Conservation (phyloP, 768 basidiomycete genomes). For the Suillus subaureus region DNA sequence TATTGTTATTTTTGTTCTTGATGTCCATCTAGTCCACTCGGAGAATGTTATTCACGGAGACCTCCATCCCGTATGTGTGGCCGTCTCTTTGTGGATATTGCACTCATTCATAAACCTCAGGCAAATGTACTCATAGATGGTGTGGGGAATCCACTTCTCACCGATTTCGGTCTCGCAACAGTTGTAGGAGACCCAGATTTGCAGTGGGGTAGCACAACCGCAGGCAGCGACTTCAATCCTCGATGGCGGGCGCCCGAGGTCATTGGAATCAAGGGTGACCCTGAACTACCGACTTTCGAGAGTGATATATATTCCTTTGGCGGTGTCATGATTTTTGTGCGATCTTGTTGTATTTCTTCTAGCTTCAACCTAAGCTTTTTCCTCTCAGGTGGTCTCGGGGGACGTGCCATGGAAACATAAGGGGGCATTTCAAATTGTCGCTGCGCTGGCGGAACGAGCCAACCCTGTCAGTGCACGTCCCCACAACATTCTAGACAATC, state of each 20-base stretch:
- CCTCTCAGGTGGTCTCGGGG: background rate
- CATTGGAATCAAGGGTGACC: background rate
- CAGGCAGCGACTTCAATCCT: background rate
- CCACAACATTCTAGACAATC: too few species aligned
- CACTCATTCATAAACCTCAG: background rate
- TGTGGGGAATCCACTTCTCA: background rate
- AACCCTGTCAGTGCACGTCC: too few species aligned
- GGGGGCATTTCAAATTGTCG: too few species aligned
- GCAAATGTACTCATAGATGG: background rate
- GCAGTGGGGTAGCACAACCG: background rate
- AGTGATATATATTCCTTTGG: too few species aligned
- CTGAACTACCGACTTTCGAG: too few species aligned
- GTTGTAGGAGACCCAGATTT: background rate
- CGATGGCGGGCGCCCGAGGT: constrained; percentile 1
- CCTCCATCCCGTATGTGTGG: background rate
- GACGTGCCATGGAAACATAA: too few species aligned
- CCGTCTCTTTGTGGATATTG: background rate
- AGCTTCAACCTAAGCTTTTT: background rate
- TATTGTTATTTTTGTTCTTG: background rate
- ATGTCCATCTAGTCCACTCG: background rate
- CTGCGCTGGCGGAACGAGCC: too few species aligned
- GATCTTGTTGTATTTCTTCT: background rate
- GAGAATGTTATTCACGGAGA: constrained; percentile 2
- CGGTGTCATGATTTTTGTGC: too few species aligned
- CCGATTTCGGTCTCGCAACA: constrained; percentile 1